A percentile compares a stretch with the other conserved stretches of the same genome.
Evolutionary conservation across 805 yeast genomes (phyloP).

Genomic region (Jamesozyma lodderae): DNA sequence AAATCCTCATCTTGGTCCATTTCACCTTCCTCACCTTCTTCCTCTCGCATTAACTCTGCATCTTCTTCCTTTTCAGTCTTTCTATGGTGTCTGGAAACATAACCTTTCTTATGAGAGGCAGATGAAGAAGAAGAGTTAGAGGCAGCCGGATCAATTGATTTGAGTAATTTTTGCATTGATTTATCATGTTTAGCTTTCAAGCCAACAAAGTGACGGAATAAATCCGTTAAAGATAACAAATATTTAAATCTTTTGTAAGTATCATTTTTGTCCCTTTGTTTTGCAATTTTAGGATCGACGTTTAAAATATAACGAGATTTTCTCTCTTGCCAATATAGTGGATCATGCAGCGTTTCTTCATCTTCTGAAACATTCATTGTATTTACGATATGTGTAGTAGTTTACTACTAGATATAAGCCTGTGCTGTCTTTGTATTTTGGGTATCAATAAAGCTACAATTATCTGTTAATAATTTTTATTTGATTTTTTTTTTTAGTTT

Average conservation of each 20-base stretch:
- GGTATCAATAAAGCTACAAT: no score
- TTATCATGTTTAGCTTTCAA: slow-evolving; percentile 73
- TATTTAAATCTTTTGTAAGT: slow-evolving; percentile 74
- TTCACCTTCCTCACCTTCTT: slow-evolving; percentile 46
- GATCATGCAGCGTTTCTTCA: slow-evolving; percentile 4
- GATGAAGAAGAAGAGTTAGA: slow-evolving; percentile 40
- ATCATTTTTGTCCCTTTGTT: slow-evolving; percentile 49
- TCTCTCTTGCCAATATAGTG: slow-evolving; percentile 33
- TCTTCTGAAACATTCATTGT: no score
- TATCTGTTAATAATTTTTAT: no score
- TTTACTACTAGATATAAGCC: no score
- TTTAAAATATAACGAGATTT: slow-evolving; percentile 41
- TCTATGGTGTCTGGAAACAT: slow-evolving; percentile 46
- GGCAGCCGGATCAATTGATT: slow-evolving; percentile 12
- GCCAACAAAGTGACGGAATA: slow-evolving; percentile 82
- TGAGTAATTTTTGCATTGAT: slow-evolving; percentile 50
- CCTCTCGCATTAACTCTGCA: slow-evolving; percentile 79
- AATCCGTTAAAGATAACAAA: slow-evolving; percentile 69
- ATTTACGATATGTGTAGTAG: no score
- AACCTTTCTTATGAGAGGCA: slow-evolving; percentile 29
- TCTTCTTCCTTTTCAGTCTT: slow-evolving; percentile 95
- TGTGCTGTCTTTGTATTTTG: no score
- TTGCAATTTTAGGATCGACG: slow-evolving; percentile 50
- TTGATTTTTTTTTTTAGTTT: no score
- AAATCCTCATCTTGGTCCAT: slow-evolving; percentile 47